Evolutionary conservation across 1,139 yeast species (phyloP).

Genomic region (Hansenula lynferdii): DNA sequence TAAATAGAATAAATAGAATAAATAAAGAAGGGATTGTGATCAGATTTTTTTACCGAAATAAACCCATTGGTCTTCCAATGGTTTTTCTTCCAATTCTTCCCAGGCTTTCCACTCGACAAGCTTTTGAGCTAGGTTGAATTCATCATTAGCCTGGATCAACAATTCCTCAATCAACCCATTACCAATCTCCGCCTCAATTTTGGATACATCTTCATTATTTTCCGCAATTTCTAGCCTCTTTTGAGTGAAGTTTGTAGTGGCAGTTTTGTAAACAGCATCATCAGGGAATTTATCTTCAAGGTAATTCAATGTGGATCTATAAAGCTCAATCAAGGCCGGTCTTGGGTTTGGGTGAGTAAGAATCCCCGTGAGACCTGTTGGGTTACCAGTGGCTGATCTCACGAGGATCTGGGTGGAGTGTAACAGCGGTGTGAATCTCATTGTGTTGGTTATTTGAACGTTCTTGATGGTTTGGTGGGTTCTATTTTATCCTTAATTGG

Average conservation of each 20-base stretch:
- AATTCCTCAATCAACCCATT: constrained; percentile 84
- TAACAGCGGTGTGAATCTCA: constrained; percentile 35
- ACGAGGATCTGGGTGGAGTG: constrained; percentile 52
- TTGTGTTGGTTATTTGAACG: no score
- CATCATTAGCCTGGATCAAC: constrained; percentile 79
- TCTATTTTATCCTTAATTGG: no score
- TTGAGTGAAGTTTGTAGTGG: constrained; percentile 69
- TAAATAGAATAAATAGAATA: constrained; percentile 4
- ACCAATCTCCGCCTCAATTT: constrained; percentile 72
- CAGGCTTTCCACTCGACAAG: constrained; percentile 63
- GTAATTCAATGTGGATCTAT: constrained; percentile 61
- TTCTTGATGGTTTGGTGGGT: no score
- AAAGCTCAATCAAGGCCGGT: constrained; percentile 69
- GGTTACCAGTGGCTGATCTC: constrained; percentile 61
- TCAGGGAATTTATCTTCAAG: constrained; percentile 60
- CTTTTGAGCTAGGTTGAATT: constrained; percentile 61
- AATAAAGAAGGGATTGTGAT: constrained; percentile 7
- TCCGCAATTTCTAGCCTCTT: constrained; percentile 68
- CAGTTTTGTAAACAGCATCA: constrained; percentile 69
- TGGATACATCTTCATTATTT: constrained; percentile 54
- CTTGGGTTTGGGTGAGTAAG: constrained; percentile 81
- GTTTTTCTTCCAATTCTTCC: constrained; percentile 65
- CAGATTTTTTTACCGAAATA: constrained; percentile 59
- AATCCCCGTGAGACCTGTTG: constrained; percentile 79
- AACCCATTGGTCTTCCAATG: constrained; percentile 71